Conservation (phyloP, 768 basidiomycete genomes). For the Punctularia strigosozonata region DNA sequence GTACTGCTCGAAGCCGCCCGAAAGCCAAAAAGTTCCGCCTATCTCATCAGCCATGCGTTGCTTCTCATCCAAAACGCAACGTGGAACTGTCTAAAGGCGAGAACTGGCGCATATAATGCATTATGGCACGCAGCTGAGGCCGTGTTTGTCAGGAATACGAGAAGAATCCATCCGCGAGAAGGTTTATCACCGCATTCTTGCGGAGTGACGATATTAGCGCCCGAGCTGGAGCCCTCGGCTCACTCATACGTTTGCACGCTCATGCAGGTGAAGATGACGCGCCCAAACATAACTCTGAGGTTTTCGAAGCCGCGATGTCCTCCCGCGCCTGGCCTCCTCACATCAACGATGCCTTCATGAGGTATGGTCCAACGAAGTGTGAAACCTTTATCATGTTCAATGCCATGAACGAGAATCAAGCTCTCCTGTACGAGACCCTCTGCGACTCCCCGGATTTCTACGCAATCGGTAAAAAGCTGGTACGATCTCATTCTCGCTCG, state of each 20-base stretch:
- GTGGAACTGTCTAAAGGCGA: too few relatives aligned
- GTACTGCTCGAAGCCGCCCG: too few relatives aligned
- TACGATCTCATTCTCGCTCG: too few relatives aligned
- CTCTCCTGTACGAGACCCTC: slow-evolving; percentile 37
- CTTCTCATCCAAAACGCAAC: too few relatives aligned
- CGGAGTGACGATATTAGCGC: slow-evolving; percentile 42
- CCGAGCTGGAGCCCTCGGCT: slow-evolving; percentile 40
- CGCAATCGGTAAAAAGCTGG: slow-evolving; percentile 36
- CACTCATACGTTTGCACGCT: slow-evolving; percentile 39
- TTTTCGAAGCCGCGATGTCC: slow-evolving; percentile 30
- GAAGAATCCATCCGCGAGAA: slow-evolving; percentile 28
- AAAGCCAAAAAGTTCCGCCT: too few relatives aligned
- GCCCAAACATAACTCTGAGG: slow-evolving; percentile 34
- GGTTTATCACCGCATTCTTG: slow-evolving; percentile 43
- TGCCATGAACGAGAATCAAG: slow-evolving; percentile 32
- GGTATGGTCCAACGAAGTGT: slow-evolving; percentile 34
- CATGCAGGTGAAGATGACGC: slow-evolving; percentile 32
- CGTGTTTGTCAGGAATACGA: slow-evolving; percentile 30
- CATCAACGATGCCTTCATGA: slow-evolving; percentile 31
- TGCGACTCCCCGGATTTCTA: slow-evolving; percentile 39
- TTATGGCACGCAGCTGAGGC: too few relatives aligned
- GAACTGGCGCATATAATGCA: too few relatives aligned
- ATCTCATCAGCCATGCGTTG: too few relatives aligned
- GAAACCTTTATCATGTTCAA: slow-evolving; percentile 34
- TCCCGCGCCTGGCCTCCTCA: slow-evolving; percentile 32